Conservation (phyloP, 2,329 filamentous ascomycete species). For the Daldinia sp. region DNA sequence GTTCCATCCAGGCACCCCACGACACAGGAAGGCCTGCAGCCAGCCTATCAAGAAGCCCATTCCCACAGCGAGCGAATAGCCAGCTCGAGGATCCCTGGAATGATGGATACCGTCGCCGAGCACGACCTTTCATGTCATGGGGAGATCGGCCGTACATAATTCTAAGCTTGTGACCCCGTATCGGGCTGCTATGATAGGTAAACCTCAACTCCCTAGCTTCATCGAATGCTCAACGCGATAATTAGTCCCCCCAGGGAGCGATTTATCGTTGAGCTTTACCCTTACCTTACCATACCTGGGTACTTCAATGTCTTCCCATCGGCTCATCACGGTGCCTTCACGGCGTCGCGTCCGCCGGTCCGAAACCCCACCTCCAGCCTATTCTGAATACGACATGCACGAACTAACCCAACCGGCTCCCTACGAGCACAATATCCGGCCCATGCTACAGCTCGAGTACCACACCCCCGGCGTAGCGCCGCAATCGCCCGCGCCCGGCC, state of each 20-base stretch:
- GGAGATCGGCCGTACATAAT: conserved; percentile 3
- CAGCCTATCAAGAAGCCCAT: conserved; percentile 28
- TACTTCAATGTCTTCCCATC: conserved; percentile 19
- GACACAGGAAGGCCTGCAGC: conserved; percentile 28
- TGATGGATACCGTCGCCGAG: conserved; percentile 8
- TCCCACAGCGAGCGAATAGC: conserved; percentile 15
- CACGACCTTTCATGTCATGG: conserved; percentile 4
- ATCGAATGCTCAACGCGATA: background rate
- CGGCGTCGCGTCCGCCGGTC: conserved; percentile 23
- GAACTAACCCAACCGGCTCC: conserved; percentile 1
- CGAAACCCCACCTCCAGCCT: conserved; percentile 32
- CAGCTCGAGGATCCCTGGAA: conserved; percentile 4
- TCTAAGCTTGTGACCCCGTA: conserved; percentile 1
- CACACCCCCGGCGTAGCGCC: background rate
- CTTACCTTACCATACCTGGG: too few species aligned
- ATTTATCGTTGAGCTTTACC: too few species aligned
- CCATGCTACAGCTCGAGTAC: background rate
- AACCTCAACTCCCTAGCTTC: background rate
- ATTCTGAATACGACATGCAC: conserved; percentile 27
- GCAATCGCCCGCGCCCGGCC: background rate
- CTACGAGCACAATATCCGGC: conserved; percentile 1
- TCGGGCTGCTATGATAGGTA: background rate
- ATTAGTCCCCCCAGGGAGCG: too few species aligned
- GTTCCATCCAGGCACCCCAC: conserved; percentile 16
- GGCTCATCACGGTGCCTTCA: conserved; percentile 19